phyloP scores from a whole-genome alignment of 768 basidiomycete genomes.

The Boletus subparvulus region DNA sequence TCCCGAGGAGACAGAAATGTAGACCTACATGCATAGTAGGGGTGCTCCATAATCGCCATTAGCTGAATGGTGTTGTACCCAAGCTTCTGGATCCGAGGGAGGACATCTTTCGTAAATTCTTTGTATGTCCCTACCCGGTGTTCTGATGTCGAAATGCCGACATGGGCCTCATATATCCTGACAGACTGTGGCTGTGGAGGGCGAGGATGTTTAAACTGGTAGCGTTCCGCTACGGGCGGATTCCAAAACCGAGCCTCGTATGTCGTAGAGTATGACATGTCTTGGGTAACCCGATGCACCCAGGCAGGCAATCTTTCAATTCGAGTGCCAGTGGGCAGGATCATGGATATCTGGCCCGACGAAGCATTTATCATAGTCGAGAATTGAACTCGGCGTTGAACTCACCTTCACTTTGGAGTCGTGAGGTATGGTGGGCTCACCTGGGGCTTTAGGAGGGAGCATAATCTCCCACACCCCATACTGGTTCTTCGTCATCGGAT shows the following conservation, averaged over 20 bases:
- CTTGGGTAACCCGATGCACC: constrained; percentile 95
- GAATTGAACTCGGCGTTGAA: neutral
- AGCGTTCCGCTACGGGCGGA: constrained; percentile 67
- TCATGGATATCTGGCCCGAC: constrained; percentile 81
- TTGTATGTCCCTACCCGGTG: constrained; percentile 90
- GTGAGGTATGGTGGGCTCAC: constrained; percentile 84
- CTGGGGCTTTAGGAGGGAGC: constrained; percentile 63
- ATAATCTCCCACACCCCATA: constrained; percentile 91
- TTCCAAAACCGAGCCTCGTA: constrained; percentile 99
- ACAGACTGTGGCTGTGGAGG: constrained; percentile 65
- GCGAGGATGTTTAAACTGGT: constrained; percentile 77
- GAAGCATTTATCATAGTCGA: neutral
- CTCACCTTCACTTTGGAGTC: constrained; percentile 92
- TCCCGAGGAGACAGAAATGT: neutral
- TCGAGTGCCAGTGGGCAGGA: constrained; percentile 69
- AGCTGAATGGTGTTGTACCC: constrained; percentile 98
- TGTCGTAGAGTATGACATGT: constrained; percentile 81
- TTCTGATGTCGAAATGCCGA: constrained; percentile 92
- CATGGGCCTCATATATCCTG: constrained; percentile 96
- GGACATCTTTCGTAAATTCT: constrained; percentile 83
- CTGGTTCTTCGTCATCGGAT: constrained; percentile 80
- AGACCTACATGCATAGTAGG: constrained; percentile 90
- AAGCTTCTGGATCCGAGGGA: constrained; percentile 85
- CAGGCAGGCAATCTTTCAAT: constrained; percentile 93
- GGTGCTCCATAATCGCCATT: constrained; percentile 98